Evolutionary conservation across 148 eudicot species (phyloP), one percentile per base, ranked within the genome.

Genomic region (Oxyria digyna): DNA sequence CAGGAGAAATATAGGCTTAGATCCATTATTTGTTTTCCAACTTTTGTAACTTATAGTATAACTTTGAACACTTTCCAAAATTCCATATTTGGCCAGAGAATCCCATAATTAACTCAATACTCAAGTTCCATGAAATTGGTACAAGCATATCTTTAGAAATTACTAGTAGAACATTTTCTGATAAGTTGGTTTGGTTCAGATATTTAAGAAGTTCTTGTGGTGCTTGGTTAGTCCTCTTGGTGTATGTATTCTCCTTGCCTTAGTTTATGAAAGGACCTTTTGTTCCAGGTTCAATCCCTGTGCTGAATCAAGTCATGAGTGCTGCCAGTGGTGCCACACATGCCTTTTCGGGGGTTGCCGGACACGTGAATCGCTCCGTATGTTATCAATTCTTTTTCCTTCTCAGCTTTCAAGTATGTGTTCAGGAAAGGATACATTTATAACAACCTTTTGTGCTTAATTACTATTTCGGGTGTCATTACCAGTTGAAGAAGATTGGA

Each of bases 301-400:
- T 91, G 46, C 57, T 91, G 77, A 80, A 77, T 74, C 87, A 85
- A 88, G 91, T 91, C 29, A 91, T 86, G 93, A 75, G 82, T 82
- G 99, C 99, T 69, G 83, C 97, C 62, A 79, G 99, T 80, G 99
- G 99, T 67, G 99, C 99, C 78, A 85, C 99, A 17, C 83, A 91
- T 67, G 91, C 85, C 20, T 84, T 94, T 78, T 94, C 97, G 63
- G 96, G 96, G 49, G 72, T 85, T 75, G 86, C 80, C 41, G 80
- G 92, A 74, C 88, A 83, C 45, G 89, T 88, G 69, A 94, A 94
- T 72, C 67, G 42, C 46, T 73, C 92, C 74, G 99, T 94, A 91
- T 57, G 99, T 80, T 42, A 14, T 57, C 38, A 69, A n/a, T 55
- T 23, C 11, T 24, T 31, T 73, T 26, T 73, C 42, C 68, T 27